Evolutionary conservation across 2,329 filamentous ascomycete genomes (phyloP).

Genomic region (Exophiala viscosa): DNA sequence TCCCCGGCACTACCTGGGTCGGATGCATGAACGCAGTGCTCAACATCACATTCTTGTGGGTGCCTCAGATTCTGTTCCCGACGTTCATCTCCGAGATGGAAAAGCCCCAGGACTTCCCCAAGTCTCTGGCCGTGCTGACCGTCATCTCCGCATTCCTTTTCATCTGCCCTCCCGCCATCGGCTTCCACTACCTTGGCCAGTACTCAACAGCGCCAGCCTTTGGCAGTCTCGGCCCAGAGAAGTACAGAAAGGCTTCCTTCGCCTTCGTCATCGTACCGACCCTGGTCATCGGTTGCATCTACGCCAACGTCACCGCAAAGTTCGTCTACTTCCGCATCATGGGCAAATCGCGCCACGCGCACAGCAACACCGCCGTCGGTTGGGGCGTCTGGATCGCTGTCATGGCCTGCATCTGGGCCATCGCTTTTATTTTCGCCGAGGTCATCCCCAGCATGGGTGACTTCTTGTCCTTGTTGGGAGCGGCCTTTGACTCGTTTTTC

Average conservation of each 20-base stretch:
- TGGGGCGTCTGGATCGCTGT: constrained; percentile 43
- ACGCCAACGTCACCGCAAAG: constrained; percentile 48
- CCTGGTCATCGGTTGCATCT: constrained; percentile 49
- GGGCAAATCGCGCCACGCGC: constrained; percentile 43
- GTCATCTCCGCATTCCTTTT: constrained; percentile 47
- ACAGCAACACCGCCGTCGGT: constrained; percentile 47
- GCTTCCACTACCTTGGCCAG: constrained; percentile 49
- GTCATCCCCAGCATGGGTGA: constrained; percentile 51
- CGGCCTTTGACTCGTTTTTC: constrained; percentile 50
- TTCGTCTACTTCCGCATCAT: constrained; percentile 46
- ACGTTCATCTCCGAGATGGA: constrained; percentile 53
- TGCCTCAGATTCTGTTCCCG: constrained; percentile 51
- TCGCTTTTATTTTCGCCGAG: constrained; percentile 47
- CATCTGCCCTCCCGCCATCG: constrained; percentile 49
- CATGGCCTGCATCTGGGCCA: constrained; percentile 15
- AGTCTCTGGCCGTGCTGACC: constrained; percentile 46
- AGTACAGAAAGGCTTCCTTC: constrained; percentile 49
- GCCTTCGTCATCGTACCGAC: constrained; percentile 52
- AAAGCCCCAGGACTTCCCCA: constrained; percentile 49
- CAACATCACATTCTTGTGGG: constrained; percentile 51
- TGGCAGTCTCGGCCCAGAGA: constrained; percentile 42
- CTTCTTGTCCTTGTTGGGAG: constrained; percentile 47
- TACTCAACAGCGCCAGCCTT: constrained; percentile 51
- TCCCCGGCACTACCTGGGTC: constrained; percentile 46
- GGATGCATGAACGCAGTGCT: constrained; percentile 49